Evolutionary conservation across 2,329 filamentous ascomycete genomes (phyloP), one percentile per base, ranked within the genome.

Genomic region (Trichoderma breve): DNA sequence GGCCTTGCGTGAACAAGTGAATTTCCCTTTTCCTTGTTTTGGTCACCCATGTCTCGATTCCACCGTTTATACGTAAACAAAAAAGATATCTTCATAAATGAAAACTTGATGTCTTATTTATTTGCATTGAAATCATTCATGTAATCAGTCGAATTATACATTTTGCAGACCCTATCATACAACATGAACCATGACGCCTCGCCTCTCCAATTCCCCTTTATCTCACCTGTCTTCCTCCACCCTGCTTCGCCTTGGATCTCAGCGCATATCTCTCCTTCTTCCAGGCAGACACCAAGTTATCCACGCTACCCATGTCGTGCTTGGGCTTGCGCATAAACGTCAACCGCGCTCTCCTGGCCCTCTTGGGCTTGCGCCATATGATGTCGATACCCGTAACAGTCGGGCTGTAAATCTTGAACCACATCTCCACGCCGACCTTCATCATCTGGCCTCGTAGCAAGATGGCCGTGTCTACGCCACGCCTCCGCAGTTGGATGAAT

Each of bases 321-420:
- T 91, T 92, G 72, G 93, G 90, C 85, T 95, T 86, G 80, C 95
- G 89, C 92, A 99, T 92, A 82, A 95, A 98, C 78, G 93, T 97
- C 81, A 99, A 86, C 76, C 94, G 88, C 30, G 95, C 95, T 78
- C 96, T 89, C 80, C 95, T 91, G 75, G 94, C 93, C 81, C 94
- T 89, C 91, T 94, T 96, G 79, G 89, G 87, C 74, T 90, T 88
- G 77, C 95, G 87, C 89, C 97, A 93, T 82, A 98, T 93, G 77
- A 99, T 92, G 84, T 99, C 95, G 78, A 99, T 94, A 74, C 93
- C 93, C 80, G 92, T 90, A 36, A 98, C 92, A 79, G 93, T 92
- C 73, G 95, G 95, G 79, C 90, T 93, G 86, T 96, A 98, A 72
- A 98, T 87, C 86, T 99, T 99, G 83, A 93, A 94, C 91, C 94